These are phyloP conservation scores for Epichloe bromicola DNA, from an alignment of 2,329 filamentous ascomycete genomes.

Conservation along the genomic window DNA sequence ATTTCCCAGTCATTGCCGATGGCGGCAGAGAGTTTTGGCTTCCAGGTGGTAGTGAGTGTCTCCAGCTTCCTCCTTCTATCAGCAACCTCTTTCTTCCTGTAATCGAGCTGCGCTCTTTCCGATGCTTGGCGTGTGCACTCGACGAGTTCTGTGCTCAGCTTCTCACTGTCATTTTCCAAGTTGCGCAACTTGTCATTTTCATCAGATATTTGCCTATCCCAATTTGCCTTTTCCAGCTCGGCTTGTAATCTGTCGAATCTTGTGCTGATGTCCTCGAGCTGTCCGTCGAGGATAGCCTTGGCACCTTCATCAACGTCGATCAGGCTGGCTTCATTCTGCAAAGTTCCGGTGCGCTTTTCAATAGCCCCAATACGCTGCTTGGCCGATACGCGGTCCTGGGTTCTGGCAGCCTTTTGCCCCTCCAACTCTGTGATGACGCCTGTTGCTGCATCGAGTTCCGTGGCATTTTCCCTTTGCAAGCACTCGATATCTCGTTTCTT, in stretches of 20 bases:
- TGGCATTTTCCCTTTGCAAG: slow-evolving; percentile 57
- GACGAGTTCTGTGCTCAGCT: slow-evolving; percentile 65
- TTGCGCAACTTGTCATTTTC: slow-evolving; percentile 52
- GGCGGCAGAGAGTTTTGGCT: slow-evolving; percentile 51
- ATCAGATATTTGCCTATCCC: slow-evolving; percentile 57
- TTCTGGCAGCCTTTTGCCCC: slow-evolving; percentile 56
- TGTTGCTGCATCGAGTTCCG: slow-evolving; percentile 64
- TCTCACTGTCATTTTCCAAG: slow-evolving; percentile 59
- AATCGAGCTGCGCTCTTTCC: slow-evolving; percentile 73
- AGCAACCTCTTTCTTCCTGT: slow-evolving; percentile 66
- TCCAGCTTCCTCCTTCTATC: slow-evolving; percentile 63
- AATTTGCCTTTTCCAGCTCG: slow-evolving; percentile 49
- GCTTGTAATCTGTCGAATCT: slow-evolving; percentile 48
- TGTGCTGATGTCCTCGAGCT: slow-evolving; percentile 54
- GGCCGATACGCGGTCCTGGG: slow-evolving; percentile 61
- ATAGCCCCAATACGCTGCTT: slow-evolving; percentile 61
- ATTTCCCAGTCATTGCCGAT: slow-evolving; percentile 56
- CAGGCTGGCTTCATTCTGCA: slow-evolving; percentile 57
- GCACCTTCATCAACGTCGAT: slow-evolving; percentile 78
- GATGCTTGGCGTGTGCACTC: slow-evolving; percentile 70
- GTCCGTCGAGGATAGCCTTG: slow-evolving; percentile 63
- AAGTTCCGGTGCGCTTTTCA: slow-evolving; percentile 51
- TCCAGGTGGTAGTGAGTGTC: slow-evolving; percentile 65
- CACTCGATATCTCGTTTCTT: slow-evolving; percentile 69
- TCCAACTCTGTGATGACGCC: slow-evolving; percentile 59